A percentile compares a stretch with the other conserved stretches of the same genome.
Conservation (phyloP, 805 yeast species). For the Schwanniomyces occidentalis region DNA sequence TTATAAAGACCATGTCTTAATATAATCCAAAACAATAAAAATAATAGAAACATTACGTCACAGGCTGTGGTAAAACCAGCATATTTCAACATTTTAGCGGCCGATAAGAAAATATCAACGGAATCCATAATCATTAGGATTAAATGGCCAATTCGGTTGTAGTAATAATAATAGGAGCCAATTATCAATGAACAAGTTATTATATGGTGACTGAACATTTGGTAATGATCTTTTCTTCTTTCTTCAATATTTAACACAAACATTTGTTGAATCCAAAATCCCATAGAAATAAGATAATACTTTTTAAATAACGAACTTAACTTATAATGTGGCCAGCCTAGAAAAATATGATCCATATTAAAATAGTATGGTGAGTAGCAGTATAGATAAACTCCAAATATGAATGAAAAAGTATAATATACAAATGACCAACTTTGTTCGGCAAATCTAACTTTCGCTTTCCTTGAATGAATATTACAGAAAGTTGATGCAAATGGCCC, state of each 20-base stretch:
- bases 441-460: constrained; percentile 67
- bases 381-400: constrained; percentile 59
- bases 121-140: constrained; percentile 80
- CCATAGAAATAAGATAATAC: constrained; percentile 72
- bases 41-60: constrained; percentile 67
- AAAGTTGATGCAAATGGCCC: constrained; percentile 52
- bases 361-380: constrained; percentile 57
- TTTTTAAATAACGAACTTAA: constrained; percentile 54
- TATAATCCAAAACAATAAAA: constrained; percentile 67
- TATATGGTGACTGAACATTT: constrained; percentile 88
- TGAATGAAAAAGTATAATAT: constrained; percentile 58
- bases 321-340: constrained; percentile 73
- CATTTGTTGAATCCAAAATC: constrained; percentile 80
- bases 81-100: constrained; percentile 78
- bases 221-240: constrained; percentile 76
- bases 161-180: constrained; percentile 74
- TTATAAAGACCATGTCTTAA: constrained; percentile 75
- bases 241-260: constrained; percentile 76
- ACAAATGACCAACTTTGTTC: constrained; percentile 82
- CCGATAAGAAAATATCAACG: constrained; percentile 69
- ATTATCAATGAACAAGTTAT: constrained; percentile 66
- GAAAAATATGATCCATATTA: constrained; percentile 58
- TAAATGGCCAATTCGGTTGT: constrained; percentile 75
- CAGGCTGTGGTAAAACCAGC: constrained; percentile 60
- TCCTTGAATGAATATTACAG: constrained; percentile 46